Evolutionary conservation across 495 filamentous ascomycete species (phyloP).

Genomic region (Opeltia flavorubescens): DNA sequence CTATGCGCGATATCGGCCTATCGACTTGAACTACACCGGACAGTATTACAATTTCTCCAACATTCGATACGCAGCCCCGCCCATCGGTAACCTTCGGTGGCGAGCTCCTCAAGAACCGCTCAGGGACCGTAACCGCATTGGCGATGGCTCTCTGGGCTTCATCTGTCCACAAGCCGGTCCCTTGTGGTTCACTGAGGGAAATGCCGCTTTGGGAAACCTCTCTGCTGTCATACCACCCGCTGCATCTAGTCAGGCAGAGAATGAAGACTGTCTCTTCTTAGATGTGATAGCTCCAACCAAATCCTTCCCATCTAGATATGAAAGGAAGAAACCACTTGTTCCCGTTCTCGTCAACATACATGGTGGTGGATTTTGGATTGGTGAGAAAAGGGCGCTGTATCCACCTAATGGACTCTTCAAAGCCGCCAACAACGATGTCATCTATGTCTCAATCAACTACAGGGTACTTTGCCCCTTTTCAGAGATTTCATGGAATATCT

Average conservation of each 20-base stretch:
- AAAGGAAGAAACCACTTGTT: slow-evolving; percentile 15
- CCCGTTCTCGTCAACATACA: slow-evolving; percentile 17
- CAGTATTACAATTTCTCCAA: slow-evolving; percentile 5
- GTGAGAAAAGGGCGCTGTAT: slow-evolving; percentile 18
- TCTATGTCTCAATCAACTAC: slow-evolving; percentile 28
- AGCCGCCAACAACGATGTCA: slow-evolving; percentile 31
- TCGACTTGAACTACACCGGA: not conserved
- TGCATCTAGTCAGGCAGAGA: slow-evolving; percentile 1
- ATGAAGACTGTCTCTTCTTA: slow-evolving; percentile 36
- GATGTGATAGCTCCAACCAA: slow-evolving; percentile 25
- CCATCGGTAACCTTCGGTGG: slow-evolving; percentile 20
- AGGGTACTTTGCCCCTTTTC: not conserved
- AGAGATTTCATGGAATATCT: not conserved
- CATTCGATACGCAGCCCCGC: slow-evolving; percentile 27
- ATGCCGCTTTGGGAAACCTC: not conserved
- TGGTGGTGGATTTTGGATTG: slow-evolving; percentile 33
- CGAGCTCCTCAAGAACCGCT: slow-evolving; percentile 16
- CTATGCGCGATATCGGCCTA: not conserved
- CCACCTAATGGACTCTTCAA: slow-evolving; percentile 29
- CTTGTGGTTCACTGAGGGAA: not conserved
- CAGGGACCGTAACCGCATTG: not conserved
- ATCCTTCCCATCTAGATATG: slow-evolving; percentile 1
- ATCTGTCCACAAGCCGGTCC: slow-evolving; percentile 3
- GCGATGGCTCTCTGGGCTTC: not conserved
- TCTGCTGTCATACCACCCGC: not conserved